phyloP scores from a whole-genome alignment of 116 monocot species.

The Dioscorea cayenensis region DNA sequence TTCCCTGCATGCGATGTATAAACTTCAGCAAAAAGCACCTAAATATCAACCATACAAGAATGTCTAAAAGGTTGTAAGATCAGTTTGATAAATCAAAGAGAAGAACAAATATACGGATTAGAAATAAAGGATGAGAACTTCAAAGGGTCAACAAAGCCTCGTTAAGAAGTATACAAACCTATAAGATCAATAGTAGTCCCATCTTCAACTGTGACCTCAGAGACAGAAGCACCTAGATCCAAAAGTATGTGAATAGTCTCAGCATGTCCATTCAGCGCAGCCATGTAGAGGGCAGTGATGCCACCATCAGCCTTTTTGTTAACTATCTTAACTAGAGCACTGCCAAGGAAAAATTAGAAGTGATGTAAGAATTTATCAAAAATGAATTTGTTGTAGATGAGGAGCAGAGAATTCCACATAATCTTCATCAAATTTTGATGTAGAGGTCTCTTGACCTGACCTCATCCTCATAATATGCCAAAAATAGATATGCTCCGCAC shows the following conservation, averaged over 20 bases:
- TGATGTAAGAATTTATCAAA: background rate
- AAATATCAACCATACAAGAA: background rate
- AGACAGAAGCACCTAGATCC: conserved; percentile 81
- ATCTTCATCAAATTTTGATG: conserved; percentile 56
- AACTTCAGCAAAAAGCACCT: background rate
- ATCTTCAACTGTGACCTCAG: conserved; percentile 73
- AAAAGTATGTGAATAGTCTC: conserved; percentile 75
- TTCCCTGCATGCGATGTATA: conserved; percentile 45
- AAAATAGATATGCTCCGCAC: conserved; percentile 73
- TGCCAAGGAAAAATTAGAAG: conserved; percentile 18
- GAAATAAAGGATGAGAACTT: background rate
- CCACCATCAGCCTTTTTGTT: conserved; percentile 89
- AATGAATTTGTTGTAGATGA: background rate
- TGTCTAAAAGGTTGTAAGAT: background rate
- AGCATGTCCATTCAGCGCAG: conserved; percentile 76
- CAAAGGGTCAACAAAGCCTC: background rate
- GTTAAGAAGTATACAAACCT: conserved; percentile 33
- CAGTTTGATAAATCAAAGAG: background rate
- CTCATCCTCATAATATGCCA: conserved; percentile 38
- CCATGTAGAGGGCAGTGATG: conserved; percentile 82
- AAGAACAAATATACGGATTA: background rate
- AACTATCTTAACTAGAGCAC: conserved; percentile 50
- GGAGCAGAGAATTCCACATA: conserved; percentile 17
- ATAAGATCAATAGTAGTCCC: conserved; percentile 91
- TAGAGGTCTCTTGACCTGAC: conserved; percentile 21